Conservation (phyloP, 2,329 filamentous ascomycete genomes). For the Arthroderma sp. region DNA sequence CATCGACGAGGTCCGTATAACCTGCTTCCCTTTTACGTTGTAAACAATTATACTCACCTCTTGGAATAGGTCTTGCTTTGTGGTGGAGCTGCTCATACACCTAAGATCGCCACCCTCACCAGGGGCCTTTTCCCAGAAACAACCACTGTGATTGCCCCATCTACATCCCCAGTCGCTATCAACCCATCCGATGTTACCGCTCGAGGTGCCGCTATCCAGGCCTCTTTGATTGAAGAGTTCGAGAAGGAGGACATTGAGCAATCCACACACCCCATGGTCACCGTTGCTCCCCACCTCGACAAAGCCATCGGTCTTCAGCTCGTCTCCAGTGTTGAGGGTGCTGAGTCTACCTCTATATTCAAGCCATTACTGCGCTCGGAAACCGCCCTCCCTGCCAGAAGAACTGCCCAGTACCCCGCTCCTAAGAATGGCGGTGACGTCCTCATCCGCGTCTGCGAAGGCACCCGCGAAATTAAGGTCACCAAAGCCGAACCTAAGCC, state of each 20-base stretch:
- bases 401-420: constrained; percentile 63
- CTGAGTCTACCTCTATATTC: constrained; percentile 53
- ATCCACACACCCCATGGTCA: constrained; percentile 89
- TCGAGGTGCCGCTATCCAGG: constrained; percentile 88
- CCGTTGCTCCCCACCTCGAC: constrained; percentile 78
- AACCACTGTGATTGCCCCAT: constrained; percentile 68
- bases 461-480: constrained; percentile 80
- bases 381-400: constrained; percentile 78
- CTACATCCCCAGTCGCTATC: constrained; percentile 62
- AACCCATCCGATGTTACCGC: constrained; percentile 87
- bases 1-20: constrained; percentile 55
- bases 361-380: constrained; percentile 69
- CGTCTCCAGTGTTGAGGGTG: constrained; percentile 30
- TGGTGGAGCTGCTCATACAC: constrained; percentile 84
- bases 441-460: constrained; percentile 77
- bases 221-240: constrained; percentile 86
- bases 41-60: constrained; percentile 6
- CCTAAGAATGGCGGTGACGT: constrained; percentile 77
- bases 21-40: neutral
- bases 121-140: constrained; percentile 65
- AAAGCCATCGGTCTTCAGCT: constrained; percentile 80
- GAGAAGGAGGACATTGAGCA: constrained; percentile 88
- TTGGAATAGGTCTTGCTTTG: constrained; percentile 61
- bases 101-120: constrained; percentile 76
- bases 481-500: constrained; percentile 70